These are phyloP conservation scores for Lenzites betulinus DNA, from an alignment of 768 basidiomycete species.

Conservation along the genomic window DNA sequence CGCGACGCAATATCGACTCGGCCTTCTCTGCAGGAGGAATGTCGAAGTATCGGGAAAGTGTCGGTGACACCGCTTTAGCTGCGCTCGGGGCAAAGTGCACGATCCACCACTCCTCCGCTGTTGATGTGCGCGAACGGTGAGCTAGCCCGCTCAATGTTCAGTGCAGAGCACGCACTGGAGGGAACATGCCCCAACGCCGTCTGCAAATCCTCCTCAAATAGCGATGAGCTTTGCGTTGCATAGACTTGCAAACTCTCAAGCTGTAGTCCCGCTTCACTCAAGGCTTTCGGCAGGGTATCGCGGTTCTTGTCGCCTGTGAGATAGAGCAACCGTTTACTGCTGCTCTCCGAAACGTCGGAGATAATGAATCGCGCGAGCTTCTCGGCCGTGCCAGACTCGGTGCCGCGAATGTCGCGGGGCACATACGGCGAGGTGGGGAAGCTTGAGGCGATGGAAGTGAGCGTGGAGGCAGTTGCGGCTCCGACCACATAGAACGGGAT, in stretches of 20 bases:
- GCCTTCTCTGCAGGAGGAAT: conserved; percentile 30
- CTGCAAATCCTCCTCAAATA: conserved; percentile 48
- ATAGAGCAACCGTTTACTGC: conserved; percentile 53
- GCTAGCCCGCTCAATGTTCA: neutral
- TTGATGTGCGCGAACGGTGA: neutral
- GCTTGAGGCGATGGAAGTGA: conserved; percentile 38
- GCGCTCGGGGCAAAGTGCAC: conserved; percentile 77
- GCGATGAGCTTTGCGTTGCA: conserved; percentile 58
- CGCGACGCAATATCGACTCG: neutral
- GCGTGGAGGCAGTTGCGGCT: conserved; percentile 53
- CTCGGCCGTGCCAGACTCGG: conserved; percentile 66
- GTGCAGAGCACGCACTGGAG: neutral
- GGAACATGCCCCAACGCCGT: neutral
- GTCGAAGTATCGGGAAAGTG: conserved; percentile 47
- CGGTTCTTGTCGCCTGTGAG: conserved; percentile 88
- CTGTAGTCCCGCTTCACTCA: conserved; percentile 46
- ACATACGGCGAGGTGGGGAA: conserved; percentile 31
- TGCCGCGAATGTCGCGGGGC: conserved; percentile 44
- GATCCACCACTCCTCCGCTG: conserved; percentile 56
- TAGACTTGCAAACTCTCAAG: conserved; percentile 67
- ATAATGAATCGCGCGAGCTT: conserved; percentile 67
- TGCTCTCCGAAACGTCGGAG: conserved; percentile 28
- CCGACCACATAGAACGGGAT: conserved; percentile 84
- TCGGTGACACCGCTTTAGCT: conserved; percentile 56
- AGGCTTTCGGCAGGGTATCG: conserved; percentile 58